Evolutionary conservation across 345 rosid species (phyloP).

Genomic region (Rhizophora apiculata): DNA sequence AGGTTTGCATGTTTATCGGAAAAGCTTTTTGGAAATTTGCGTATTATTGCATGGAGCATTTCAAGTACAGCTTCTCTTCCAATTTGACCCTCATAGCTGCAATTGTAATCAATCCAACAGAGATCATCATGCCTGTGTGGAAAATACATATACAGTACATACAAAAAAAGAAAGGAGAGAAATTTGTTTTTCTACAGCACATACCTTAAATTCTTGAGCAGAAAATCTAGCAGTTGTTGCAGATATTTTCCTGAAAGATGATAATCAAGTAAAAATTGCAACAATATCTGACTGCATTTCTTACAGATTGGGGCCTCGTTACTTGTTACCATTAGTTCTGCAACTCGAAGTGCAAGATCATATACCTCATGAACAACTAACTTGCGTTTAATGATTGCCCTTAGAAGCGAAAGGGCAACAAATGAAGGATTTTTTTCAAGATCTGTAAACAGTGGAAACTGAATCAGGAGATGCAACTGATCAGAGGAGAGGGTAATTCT

Average conservation of each 20-base stretch:
- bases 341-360: constrained; percentile 59
- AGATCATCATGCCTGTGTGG: background rate
- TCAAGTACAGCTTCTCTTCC: constrained; percentile 93
- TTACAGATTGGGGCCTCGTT: constrained; percentile 63
- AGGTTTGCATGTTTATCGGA: constrained; percentile 55
- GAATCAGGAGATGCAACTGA: constrained; percentile 60
- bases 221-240: constrained; percentile 61
- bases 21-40: constrained; percentile 52
- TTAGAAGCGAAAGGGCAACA: constrained; percentile 68
- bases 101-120: constrained; percentile 14
- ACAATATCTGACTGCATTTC: constrained; percentile 71
- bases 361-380: constrained; percentile 83
- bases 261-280: constrained; percentile 74
- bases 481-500: constrained; percentile 63
- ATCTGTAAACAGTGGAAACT: constrained; percentile 81
- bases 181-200: constrained; percentile 14
- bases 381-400: constrained; percentile 72
- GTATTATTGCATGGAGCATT: constrained; percentile 68
- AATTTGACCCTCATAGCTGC: constrained; percentile 75
- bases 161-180: background rate
- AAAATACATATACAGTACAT: background rate
- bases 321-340: constrained; percentile 80
- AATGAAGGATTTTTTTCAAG: constrained; percentile 67
- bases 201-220: constrained; percentile 65
- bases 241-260: constrained; percentile 56